These are phyloP conservation scores for Coemansia sp. DNA, from an alignment of 192 early-diverging fungal species.

Conservation along the genomic window DNA sequence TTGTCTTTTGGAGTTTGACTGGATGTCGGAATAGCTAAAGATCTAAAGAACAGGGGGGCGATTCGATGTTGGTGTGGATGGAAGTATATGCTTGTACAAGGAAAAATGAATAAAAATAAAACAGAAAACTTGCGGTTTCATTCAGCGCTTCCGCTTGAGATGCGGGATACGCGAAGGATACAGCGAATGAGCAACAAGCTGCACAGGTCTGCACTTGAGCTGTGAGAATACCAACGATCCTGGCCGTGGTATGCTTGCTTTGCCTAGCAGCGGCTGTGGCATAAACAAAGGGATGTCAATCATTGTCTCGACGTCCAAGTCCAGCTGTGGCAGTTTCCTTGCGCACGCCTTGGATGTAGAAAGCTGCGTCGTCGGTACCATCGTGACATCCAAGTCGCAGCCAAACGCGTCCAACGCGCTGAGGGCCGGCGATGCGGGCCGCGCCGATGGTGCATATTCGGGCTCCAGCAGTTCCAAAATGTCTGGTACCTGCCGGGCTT, in stretches of 20 bases:
- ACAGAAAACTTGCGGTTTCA: neutral
- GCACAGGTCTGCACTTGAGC: slow-evolving; percentile 12
- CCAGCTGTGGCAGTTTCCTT: slow-evolving; percentile 21
- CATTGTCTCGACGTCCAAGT: slow-evolving; percentile 28
- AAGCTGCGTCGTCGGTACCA: slow-evolving; percentile 40
- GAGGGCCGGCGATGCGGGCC: slow-evolving; percentile 1
- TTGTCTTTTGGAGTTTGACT: neutral
- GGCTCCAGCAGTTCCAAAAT: slow-evolving; percentile 29
- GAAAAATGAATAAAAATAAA: neutral
- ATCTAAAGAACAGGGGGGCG: no score
- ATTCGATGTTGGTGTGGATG: no score
- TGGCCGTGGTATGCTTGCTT: slow-evolving; percentile 11
- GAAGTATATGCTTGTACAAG: neutral
- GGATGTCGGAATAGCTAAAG: no score
- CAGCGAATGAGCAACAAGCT: slow-evolving; percentile 29
- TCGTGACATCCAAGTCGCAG: slow-evolving; percentile 30
- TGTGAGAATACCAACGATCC: slow-evolving; percentile 2
- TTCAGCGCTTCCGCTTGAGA: slow-evolving; percentile 51
- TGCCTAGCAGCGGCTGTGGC: neutral
- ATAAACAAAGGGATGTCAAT: slow-evolving; percentile 17
- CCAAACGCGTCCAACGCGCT: slow-evolving; percentile 35
- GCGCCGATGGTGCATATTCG: slow-evolving; percentile 31
- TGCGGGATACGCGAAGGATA: slow-evolving; percentile 48
- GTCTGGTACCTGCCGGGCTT: neutral
- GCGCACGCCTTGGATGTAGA: slow-evolving; percentile 8